Conservation (phyloP, 1,139 yeast genomes). For the Groenewaldozyma sp. region DNA sequence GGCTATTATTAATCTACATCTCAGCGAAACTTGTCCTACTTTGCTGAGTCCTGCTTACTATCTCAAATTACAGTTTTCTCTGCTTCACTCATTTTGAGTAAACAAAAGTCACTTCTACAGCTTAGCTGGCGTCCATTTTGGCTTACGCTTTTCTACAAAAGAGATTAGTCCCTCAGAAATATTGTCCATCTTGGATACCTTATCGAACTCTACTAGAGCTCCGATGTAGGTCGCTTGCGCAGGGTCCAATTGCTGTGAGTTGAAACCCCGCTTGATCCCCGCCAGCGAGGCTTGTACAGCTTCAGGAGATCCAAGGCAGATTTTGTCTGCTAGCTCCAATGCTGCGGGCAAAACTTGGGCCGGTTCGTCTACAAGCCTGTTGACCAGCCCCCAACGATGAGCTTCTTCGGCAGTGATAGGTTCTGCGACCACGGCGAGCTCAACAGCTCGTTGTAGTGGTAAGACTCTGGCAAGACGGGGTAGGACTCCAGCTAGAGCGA, state of each 20-base stretch:
- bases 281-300: constrained; percentile 21
- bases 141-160: constrained; percentile 23
- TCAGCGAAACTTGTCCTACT: no score
- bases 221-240: constrained; percentile 18
- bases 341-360: constrained; percentile 23
- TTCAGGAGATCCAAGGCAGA: constrained; percentile 25
- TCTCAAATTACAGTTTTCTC: no score
- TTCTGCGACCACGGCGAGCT: constrained; percentile 26
- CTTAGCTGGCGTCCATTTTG: constrained; percentile 18
- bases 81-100: no score
- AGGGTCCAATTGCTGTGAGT: constrained; percentile 17
- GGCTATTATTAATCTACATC: no score
- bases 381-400: constrained; percentile 25
- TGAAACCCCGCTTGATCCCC: constrained; percentile 23
- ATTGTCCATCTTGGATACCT: constrained; percentile 16
- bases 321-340: constrained; percentile 20
- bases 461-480: constrained; percentile 24
- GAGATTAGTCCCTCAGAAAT: constrained; percentile 21
- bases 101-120: no score
- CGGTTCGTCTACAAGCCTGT: constrained; percentile 18
- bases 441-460: constrained; percentile 25
- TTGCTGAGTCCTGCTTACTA: no score
- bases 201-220: constrained; percentile 11
- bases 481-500: constrained; percentile 28
- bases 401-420: constrained; percentile 25